Percentiles rank a stretch among this genome's conserved stretches.
phyloP scores from a whole-genome alignment of 1,284 basidiomycete genomes.

The Ceratobasidium sp. region DNA sequence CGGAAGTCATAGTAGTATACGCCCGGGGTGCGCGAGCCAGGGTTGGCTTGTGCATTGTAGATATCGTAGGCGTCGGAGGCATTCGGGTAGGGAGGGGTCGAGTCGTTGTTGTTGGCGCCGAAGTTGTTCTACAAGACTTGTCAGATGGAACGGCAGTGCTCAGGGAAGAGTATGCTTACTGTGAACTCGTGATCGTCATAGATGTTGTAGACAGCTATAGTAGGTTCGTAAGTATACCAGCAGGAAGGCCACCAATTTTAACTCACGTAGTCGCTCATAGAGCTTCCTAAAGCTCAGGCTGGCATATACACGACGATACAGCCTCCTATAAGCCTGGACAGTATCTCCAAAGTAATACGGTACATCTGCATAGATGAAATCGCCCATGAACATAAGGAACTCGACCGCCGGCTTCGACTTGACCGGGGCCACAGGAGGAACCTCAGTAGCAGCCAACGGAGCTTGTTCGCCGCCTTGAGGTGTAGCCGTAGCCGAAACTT shows the following conservation, averaged over 20 bases:
- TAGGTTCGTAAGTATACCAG: background rate
- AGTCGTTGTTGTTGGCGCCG: constrained; percentile 65
- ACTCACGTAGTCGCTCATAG: constrained; percentile 73
- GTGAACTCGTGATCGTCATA: constrained; percentile 76
- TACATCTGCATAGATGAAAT: constrained; percentile 83
- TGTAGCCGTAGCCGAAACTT: constrained; percentile 18
- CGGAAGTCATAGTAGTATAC: constrained; percentile 73
- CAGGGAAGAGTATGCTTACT: constrained; percentile 19
- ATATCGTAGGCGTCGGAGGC: constrained; percentile 72
- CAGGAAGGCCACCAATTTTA: constrained; percentile 32
- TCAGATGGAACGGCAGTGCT: constrained; percentile 57
- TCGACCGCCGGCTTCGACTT: constrained; percentile 28
- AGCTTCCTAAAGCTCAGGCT: constrained; percentile 72
- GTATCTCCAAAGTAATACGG: constrained; percentile 69
- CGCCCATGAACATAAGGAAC: constrained; percentile 49
- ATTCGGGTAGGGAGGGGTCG: constrained; percentile 64
- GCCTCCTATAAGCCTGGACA: constrained; percentile 66
- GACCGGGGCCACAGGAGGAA: constrained; percentile 9
- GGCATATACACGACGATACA: constrained; percentile 73
- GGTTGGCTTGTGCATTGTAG: constrained; percentile 76
- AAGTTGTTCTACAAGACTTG: constrained; percentile 64
- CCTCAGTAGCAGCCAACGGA: constrained; percentile 16
- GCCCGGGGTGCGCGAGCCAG: constrained; percentile 60
- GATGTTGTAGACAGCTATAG: constrained; percentile 67
- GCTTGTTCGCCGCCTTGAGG: constrained; percentile 38